Base-by-base conservation (phyloP, 2,329 filamentous ascomycete genomes). In the Rutstroemia sydowiana region DNA sequence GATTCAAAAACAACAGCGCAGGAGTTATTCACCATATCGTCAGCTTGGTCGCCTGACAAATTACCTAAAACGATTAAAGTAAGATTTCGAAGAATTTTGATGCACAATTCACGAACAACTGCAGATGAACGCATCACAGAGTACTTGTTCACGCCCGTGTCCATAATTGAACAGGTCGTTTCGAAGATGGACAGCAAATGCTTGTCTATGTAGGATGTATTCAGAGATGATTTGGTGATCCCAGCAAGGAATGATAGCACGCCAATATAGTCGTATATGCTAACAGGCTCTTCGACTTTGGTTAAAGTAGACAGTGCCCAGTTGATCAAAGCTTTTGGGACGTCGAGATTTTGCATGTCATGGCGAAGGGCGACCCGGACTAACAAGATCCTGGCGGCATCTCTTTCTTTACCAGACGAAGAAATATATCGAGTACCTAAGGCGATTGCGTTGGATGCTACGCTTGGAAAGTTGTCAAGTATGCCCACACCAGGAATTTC, bases 71-170 rank as follows among this genome's bases (percentile, higher is more conserved):
- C 73, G 55, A 91, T 77, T 5, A 86, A 76, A 2, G 84, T 77
- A 36, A 90, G 78, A 14, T 86, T 86, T 16, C 90, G 82, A 43
- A 90, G 74, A n/a, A 90, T 84, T 65, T 96, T 97, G 65, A 95
- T 83, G 30, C 89, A 75, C 53, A 85, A 79, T 68, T 95, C 95
- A 51, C 89, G 80, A 1, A 88, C 87, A 31, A 92, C 75, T 0
- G 91, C 88, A 40, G 90, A 91, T 1, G 83, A 81, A 32, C 77
- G 76, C 36, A 92, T 78, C 0, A 71, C 65, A 23, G 72, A 70
- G 42, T 76, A 78, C 14, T 76, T 66, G 2, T 71, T 63, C 18
- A 73, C 76, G 0, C 76, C 70, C 18, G 71, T 68, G 2, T 75
- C 72, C 3, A 81, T 74, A 26, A 91, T 75, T 18, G 70, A 71